These are phyloP conservation scores for Chenopodium formosanum DNA, from an alignment of 148 eudicot genomes.

Conservation along the genomic window DNA sequence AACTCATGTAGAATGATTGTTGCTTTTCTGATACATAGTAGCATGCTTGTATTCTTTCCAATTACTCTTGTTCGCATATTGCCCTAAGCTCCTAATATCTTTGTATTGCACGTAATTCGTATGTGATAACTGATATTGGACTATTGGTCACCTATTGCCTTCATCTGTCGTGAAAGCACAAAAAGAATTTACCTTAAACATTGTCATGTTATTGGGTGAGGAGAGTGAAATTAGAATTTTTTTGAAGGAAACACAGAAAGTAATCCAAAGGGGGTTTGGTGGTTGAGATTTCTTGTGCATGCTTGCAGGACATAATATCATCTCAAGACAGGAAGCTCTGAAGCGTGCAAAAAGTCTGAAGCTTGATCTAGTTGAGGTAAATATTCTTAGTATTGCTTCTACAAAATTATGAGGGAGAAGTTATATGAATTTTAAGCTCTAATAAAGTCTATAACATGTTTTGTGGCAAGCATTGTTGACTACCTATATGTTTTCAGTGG, in stretches of 20 bases:
- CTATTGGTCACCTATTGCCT: background rate
- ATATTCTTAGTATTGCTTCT: constrained; percentile 5
- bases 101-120: too few species aligned
- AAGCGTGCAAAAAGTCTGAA: constrained; percentile 45
- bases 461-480: background rate
- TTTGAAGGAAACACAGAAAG: background rate
- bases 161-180: too few species aligned
- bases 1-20: background rate
- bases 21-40: background rate
- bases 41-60: background rate
- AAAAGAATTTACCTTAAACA: background rate
- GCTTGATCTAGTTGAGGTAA: constrained; percentile 82
- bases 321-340: constrained; percentile 56
- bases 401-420: background rate
- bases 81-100: too few species aligned
- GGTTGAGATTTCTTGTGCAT: constrained; percentile 1
- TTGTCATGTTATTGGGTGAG: background rate
- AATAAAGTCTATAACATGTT: background rate
- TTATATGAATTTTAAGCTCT: background rate
- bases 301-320: constrained; percentile 52
- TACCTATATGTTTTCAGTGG: background rate
- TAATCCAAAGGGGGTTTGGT: background rate
- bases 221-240: background rate
- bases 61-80: background rate
- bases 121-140: background rate